Conservation (phyloP, 2,329 filamentous ascomycete genomes). For the Colletotrichum liriopes region DNA sequence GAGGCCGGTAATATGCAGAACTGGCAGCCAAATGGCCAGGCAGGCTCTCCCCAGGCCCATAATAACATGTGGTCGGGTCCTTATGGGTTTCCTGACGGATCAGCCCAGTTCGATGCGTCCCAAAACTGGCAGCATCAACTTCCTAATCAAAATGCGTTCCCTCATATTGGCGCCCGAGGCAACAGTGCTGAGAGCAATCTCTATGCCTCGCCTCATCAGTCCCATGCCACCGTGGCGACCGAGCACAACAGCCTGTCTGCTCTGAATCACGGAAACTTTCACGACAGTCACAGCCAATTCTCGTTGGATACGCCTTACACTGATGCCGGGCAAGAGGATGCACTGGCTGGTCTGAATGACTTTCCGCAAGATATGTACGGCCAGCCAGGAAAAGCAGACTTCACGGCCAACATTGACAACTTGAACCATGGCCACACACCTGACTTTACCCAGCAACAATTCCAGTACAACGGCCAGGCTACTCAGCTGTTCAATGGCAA, state of each 20-base stretch:
- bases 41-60: conserved; percentile 38
- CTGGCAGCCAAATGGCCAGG: conserved; percentile 43
- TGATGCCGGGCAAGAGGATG: conserved; percentile 53
- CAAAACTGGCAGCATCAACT: conserved; percentile 58
- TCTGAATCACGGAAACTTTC: conserved; percentile 36
- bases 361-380: conserved; percentile 57
- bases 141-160: conserved; percentile 51
- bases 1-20: conserved; percentile 41
- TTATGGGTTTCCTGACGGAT: conserved; percentile 34
- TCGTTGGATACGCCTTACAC: conserved; percentile 46
- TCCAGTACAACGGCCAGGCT: conserved; percentile 52
- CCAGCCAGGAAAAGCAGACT: conserved; percentile 53
- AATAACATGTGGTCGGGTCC: conserved; percentile 41
- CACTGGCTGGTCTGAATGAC: conserved; percentile 56
- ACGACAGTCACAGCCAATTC: conserved; percentile 38
- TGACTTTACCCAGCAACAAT: conserved; percentile 53
- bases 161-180: conserved; percentile 55
- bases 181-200: conserved; percentile 48
- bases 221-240: conserved; percentile 34
- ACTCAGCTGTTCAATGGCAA: conserved; percentile 53
- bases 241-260: conserved; percentile 30
- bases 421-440: conserved; percentile 53
- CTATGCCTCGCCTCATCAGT: conserved; percentile 41
- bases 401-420: conserved; percentile 49
- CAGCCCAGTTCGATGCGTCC: conserved; percentile 55